A percentile compares a stretch with the other conserved stretches of the same genome.
phyloP scores from a whole-genome alignment of 495 filamentous ascomycete species.

The Amphirosellinia nigrospora region DNA sequence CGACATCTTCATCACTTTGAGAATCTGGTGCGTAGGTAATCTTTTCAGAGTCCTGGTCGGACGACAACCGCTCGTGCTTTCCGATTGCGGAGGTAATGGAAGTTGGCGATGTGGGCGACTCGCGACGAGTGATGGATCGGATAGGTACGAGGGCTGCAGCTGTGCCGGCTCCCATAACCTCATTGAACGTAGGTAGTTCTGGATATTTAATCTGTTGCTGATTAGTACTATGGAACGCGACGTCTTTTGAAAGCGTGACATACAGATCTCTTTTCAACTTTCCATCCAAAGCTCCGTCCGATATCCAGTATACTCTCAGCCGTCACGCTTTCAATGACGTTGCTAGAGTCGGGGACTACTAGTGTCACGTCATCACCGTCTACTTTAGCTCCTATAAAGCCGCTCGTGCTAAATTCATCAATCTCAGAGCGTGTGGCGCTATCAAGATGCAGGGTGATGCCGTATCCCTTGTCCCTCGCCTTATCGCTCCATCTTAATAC shows the following conservation, averaged over 20 bases:
- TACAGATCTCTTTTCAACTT: conserved; percentile 65
- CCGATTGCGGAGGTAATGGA: conserved; percentile 41
- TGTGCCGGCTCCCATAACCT: conserved; percentile 91
- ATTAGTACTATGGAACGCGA: conserved; percentile 25
- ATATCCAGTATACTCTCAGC: conserved; percentile 73
- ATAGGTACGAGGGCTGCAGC: conserved; percentile 92
- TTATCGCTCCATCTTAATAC: conserved; percentile 81
- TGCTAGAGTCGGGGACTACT: conserved; percentile 79
- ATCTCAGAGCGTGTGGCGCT: conserved; percentile 78
- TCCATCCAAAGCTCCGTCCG: conserved; percentile 67
- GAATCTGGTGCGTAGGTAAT: conserved; percentile 67
- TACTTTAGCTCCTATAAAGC: conserved; percentile 77
- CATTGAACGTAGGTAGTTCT: conserved; percentile 77
- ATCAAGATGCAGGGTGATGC: conserved; percentile 88
- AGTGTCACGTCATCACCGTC: conserved; percentile 67
- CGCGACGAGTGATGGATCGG: conserved; percentile 77
- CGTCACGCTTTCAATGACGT: conserved; percentile 84
- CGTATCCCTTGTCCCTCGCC: conserved; percentile 73
- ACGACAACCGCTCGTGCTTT: conserved; percentile 42
- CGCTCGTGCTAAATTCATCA: conserved; percentile 89
- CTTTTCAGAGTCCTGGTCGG: conserved; percentile 58
- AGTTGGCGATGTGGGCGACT: conserved; percentile 47
- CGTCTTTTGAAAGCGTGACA: conserved; percentile 24
- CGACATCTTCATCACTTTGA: conserved; percentile 71
- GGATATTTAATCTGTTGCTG: conserved; percentile 68